Conservation (phyloP, 306 rosid genomes). For the apple (Malus domestica) region DNA sequence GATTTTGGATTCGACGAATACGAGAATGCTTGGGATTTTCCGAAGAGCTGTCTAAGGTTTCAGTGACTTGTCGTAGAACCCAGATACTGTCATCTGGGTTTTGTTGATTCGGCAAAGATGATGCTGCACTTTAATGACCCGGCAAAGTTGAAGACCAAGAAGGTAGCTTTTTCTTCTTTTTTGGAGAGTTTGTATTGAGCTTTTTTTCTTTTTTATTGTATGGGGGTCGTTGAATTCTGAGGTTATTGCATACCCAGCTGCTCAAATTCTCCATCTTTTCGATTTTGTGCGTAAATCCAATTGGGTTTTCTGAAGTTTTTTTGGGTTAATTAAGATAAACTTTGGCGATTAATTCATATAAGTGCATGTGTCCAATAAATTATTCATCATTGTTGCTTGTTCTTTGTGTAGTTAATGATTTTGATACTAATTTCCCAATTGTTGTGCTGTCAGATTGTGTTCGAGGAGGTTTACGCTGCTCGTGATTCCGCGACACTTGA, state of each 20-base stretch:
- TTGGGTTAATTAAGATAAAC: neutral
- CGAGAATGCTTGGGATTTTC: neutral
- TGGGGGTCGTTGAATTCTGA: neutral
- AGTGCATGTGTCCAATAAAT: neutral
- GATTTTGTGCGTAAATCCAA: neutral
- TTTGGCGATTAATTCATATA: too few relatives aligned
- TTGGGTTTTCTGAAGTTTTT: neutral
- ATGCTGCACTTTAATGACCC: slow-evolving; percentile 56
- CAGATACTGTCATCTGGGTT: neutral
- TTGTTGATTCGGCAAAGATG: slow-evolving; percentile 32
- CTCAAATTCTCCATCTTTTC: neutral
- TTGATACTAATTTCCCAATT: neutral
- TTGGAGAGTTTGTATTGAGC: neutral
- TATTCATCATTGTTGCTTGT: neutral
- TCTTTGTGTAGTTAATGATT: neutral
- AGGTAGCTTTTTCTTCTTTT: slow-evolving; percentile 21
- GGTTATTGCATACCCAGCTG: neutral
- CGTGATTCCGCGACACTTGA: slow-evolving; percentile 63
- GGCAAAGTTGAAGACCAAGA: slow-evolving; percentile 61
- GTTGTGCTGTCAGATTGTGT: slow-evolving; percentile 48
- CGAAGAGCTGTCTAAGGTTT: neutral
- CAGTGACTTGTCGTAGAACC: neutral
- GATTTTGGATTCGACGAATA: neutral
- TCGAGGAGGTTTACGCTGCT: slow-evolving; percentile 52
- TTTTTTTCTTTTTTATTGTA: neutral